A percentile compares a stretch with the other conserved stretches of the same genome.
Evolutionary conservation across 2,329 filamentous ascomycete species (phyloP).

Genomic region (Sporothrix pallida): DNA sequence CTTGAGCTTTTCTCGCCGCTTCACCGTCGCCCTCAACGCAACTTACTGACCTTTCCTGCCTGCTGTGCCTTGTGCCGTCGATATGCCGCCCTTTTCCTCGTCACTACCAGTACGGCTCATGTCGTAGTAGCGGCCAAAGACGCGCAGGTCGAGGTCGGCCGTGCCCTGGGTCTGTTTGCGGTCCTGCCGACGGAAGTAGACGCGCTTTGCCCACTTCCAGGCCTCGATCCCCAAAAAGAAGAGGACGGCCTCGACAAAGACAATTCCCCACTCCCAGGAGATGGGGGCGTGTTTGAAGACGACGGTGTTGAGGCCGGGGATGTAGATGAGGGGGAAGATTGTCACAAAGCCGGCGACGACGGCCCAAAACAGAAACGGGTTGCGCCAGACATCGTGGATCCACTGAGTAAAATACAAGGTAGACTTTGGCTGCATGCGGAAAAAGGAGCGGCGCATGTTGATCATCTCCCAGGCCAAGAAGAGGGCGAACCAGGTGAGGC

Average conservation of each 20-base stretch:
- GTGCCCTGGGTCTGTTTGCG: too few species aligned
- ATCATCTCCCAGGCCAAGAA: slow-evolving; percentile 81
- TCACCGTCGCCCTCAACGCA: too few species aligned
- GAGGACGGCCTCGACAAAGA: slow-evolving; percentile 65
- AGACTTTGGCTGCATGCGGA: slow-evolving; percentile 65
- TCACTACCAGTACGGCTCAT: too few species aligned
- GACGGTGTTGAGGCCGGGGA: slow-evolving; percentile 69
- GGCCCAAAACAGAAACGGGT: slow-evolving; percentile 73
- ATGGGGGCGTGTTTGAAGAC: slow-evolving; percentile 77
- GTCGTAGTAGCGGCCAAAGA: too few species aligned
- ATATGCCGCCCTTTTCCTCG: too few species aligned
- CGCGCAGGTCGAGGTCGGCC: too few species aligned
- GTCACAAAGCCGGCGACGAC: slow-evolving; percentile 65
- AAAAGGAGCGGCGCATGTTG: slow-evolving; percentile 72
- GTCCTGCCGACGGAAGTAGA: too few species aligned
- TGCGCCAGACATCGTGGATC: slow-evolving; percentile 69
- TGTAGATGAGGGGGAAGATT: slow-evolving; percentile 71
- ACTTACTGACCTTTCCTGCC: too few species aligned
- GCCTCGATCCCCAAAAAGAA: slow-evolving; percentile 71
- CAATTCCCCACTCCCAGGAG: slow-evolving; percentile 76
- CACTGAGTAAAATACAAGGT: slow-evolving; percentile 53
- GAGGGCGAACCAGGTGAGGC: slow-evolving; percentile 74
- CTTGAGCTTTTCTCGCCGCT: too few species aligned
- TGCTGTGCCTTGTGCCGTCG: too few species aligned
- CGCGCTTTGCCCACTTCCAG: slow-evolving; percentile 74